Evolutionary conservation across 2,329 filamentous ascomycete species (phyloP), one percentile per base, ranked within the genome.

Genomic region (Botrytis sinoallii): DNA sequence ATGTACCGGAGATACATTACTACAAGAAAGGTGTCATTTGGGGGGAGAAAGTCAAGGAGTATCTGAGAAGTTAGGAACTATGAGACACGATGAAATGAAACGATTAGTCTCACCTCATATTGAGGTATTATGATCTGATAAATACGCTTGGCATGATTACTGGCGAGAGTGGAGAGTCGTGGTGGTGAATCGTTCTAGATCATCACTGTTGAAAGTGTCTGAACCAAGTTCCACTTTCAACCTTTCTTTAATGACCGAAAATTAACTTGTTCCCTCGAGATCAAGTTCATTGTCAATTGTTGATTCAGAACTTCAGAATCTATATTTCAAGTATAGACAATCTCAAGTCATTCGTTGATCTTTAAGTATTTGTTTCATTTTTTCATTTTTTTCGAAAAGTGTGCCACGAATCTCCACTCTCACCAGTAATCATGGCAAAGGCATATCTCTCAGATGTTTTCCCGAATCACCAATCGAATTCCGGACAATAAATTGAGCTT

Each of bases 1-100:
- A 82, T 83, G 86, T 86, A 64, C 89, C 89, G 2, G 83, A 80
- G 29, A 90, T 91, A 80, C 82, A 84, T 75, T 83, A 85, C 65
- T 91, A 92, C 79, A 92, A 91, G 81, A 81, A 85, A 32, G 78
- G 78, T 14, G 78, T 78, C 16, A 72, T 79, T 0, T 81, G 79
- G 79, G 79, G 80, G 2, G 78, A 80, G 52, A 73, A 69, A 63
- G 78, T 80, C 3, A 80, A 80, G 75, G 70, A 60, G 16, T 80
- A 76, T 70, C 70, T 80, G 76, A 78, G 78, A 57, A 75, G 73
- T 65, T 77, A 9, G n/a, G 3, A 32, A n/a, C 12, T 4, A n/a
- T 42, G 22, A 20, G 4, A 32, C 38, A 40, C 14, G 14, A 61
- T 7, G 18, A 8, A 55, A 22, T 68, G n/a, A 7, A 68, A 42